phyloP scores from a whole-genome alignment of 73 alveolate species.

The Breviolum minutum region DNA sequence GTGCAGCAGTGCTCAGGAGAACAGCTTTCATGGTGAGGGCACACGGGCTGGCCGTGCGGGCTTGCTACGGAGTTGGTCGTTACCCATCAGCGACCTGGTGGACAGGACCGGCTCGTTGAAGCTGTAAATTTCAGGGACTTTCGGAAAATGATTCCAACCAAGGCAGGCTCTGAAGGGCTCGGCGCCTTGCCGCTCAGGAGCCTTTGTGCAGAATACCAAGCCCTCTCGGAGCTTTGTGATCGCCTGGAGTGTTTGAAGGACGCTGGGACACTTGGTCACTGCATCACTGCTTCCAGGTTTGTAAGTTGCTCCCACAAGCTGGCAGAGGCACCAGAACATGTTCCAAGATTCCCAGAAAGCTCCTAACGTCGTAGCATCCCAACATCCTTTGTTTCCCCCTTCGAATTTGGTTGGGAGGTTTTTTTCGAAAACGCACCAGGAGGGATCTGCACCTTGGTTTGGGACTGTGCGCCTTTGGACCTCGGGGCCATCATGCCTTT shows the following conservation, averaged over 20 bases:
- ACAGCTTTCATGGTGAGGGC: conserved; percentile 76
- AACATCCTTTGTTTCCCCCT: too few relatives aligned
- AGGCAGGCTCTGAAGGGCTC: too few relatives aligned
- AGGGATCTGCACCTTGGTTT: not conserved
- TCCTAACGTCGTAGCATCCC: too few relatives aligned
- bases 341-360: too few relatives aligned
- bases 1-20: conserved; percentile 34
- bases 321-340: not conserved
- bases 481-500: conserved; percentile 63
- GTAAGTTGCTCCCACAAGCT: too few relatives aligned
- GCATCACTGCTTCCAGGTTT: too few relatives aligned
- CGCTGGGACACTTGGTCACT: too few relatives aligned
- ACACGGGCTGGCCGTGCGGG: conserved; percentile 67
- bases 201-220: conserved; percentile 78
- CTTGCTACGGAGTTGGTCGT: conserved; percentile 41
- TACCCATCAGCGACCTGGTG: conserved; percentile 66
- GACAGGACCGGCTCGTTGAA: conserved; percentile 34
- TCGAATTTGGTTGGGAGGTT: too few relatives aligned
- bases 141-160: too few relatives aligned
- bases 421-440: too few relatives aligned
- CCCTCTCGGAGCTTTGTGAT: conserved; percentile 57
- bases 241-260: not conserved
- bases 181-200: conserved; percentile 7
- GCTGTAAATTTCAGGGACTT: too few relatives aligned
- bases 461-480: conserved; percentile 52